Conservation (phyloP, 108 stramenopile species). For the Cyclotella choctawhatcheeana region DNA sequence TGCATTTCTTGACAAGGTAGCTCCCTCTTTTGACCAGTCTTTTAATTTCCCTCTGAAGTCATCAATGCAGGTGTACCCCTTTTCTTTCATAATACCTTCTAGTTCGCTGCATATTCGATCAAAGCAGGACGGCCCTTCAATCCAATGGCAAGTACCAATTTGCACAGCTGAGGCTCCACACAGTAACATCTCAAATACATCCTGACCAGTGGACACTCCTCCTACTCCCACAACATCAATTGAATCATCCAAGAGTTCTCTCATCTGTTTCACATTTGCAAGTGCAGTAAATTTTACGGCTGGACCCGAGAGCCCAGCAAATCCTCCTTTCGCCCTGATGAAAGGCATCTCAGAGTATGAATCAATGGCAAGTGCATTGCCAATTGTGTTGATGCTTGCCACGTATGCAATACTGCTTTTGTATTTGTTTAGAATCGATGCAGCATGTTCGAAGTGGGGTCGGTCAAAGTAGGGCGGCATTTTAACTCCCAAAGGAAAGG, state of each 20-base stretch:
- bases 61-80: slow-evolving; percentile 71
- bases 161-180: slow-evolving; percentile 91
- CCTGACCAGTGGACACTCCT: slow-evolving; percentile 74
- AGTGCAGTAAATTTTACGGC: slow-evolving; percentile 90
- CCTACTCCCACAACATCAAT: slow-evolving; percentile 94
- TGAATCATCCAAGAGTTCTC: slow-evolving; percentile 62
- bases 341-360: slow-evolving; percentile 65
- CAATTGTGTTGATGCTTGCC: slow-evolving; percentile 89
- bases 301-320: slow-evolving; percentile 86
- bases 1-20: slow-evolving; percentile 54
- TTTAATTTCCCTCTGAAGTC: slow-evolving; percentile 86
- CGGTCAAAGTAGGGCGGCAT: slow-evolving; percentile 93
- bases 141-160: slow-evolving; percentile 94
- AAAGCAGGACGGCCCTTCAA: slow-evolving; percentile 90
- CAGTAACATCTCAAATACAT: slow-evolving; percentile 85
- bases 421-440: slow-evolving; percentile 80
- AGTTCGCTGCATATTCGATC: slow-evolving; percentile 87
- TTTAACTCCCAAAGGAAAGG: slow-evolving; percentile 80
- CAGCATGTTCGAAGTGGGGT: slow-evolving; percentile 80
- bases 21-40: slow-evolving; percentile 86
- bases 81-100: slow-evolving; percentile 61
- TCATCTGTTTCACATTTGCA: slow-evolving; percentile 85
- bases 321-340: slow-evolving; percentile 82
- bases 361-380: slow-evolving; percentile 86
- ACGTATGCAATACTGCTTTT: slow-evolving; percentile 67